Evolutionary conservation across 2,329 filamentous ascomycete genomes (phyloP), one percentile per base, ranked within the genome.

Genomic region (Chaetomiaceae sp.): DNA sequence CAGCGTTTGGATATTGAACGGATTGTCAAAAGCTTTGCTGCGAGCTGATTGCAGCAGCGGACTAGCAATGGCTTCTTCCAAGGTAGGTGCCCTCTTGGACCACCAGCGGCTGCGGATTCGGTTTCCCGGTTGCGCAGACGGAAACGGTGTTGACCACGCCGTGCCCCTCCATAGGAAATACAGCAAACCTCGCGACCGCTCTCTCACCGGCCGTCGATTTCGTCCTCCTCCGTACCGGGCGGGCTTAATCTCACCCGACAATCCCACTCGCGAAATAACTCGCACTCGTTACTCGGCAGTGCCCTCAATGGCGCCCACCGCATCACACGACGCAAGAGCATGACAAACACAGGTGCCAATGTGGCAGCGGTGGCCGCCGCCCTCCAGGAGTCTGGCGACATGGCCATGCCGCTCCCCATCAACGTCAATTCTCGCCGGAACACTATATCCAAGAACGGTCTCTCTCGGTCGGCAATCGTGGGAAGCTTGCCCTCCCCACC

Each of bases 261-360:
- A 66, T 74, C 80, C 60, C 82, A 87, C 72, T 81, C 83, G 58
- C 86, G 90, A 66, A 84, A 83, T 63, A 89, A 90, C 74, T 89
- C 89, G 45, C 87, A 94, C 71, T 92, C 89, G 54, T 77, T 90
- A 62, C 86, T 91, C 51, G 80, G 87, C 55, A 83, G 84, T 62
- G 83, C 87, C 54, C 81, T 91, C 66, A 92, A 91, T 74, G 75
- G 85, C 63, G 85, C 83, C 69, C 88, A 96, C 71, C 88, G 94
- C 63, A 84, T 97, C 62, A 90, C 89, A 63, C 89, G 92, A 65
- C 84, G 94, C 64, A 97, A 97, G 81, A 96, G 91, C 73, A 90
- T 95, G 67, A 90, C 89, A 56, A 86, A 84, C 59, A 81, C 85
- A 42, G 80, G 78, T 43, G 79, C 81, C 69, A 91, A 87, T 71